Base-by-base conservation (phyloP, 2,329 filamentous ascomycete genomes). In the Volutella citrinella region DNA sequence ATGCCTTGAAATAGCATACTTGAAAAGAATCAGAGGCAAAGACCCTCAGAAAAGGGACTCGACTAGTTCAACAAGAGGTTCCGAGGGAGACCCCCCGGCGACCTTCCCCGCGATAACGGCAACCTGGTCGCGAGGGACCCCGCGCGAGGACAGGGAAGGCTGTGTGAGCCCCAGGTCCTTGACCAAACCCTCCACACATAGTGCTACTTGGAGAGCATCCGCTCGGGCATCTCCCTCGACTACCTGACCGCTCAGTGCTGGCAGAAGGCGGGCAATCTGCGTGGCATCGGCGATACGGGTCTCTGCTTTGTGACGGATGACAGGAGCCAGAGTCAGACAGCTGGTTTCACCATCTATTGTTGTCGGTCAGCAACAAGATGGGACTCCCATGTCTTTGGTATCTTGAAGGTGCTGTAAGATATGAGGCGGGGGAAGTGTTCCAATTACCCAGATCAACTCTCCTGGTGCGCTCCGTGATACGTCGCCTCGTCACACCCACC, bases 271-370 rank as follows among this genome's bases (percentile, higher is more conserved):
- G 10, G 38, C 25, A 21, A 48, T 42, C 24, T 47, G 46, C 21
- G 19, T 27, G 14, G 43, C 43, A 18, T 38, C 38, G 28, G 15
- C 19, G 8, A 14, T 20, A 17, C 16, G 22, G 5, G 26, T 32
- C 28, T 23, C 19, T 36, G 29, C 27, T 23, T 40, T 42, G 38
- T 40, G 36, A 31, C 28, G 33, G 21, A 35, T 33, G 28, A 41
- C 39, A 30, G 38, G 28, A 8, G 28, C 38, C n/a, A 46, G 32
- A 12, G 44, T 43, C 13, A 48, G 43, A 38, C 37, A 38, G 33
- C 37, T 43, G 10, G 42, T 49, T 42, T 43, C 47, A 48, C 46
- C 45, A 42, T 54, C 36, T 46, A 14, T 17, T 19, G 15, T 25
- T 15, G 14, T 38, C 30, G 26, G 44, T 48, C 36, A 51, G 49